phyloP scores from a whole-genome alignment of 495 filamentous ascomycete species.

The Niebla homalea region DNA sequence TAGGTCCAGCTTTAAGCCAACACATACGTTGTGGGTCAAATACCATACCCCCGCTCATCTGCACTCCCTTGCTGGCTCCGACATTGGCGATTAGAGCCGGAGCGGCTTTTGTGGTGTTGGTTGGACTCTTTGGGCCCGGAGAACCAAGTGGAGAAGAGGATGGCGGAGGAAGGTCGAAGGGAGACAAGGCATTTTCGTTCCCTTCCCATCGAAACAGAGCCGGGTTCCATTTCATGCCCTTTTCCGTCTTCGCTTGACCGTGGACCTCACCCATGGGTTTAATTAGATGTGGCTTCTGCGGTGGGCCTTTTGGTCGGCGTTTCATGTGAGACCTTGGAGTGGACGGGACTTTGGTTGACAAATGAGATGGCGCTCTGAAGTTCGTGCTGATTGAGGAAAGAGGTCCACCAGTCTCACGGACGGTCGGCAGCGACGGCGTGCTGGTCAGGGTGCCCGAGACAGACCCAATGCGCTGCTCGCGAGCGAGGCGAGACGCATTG shows the following conservation, averaged over 20 bases:
- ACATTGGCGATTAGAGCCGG: slow-evolving; percentile 92
- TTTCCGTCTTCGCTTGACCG: slow-evolving; percentile 58
- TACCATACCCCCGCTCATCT: slow-evolving; percentile 89
- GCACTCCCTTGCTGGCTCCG: slow-evolving; percentile 55
- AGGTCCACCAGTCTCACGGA: slow-evolving; percentile 35
- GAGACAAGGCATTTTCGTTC: slow-evolving; percentile 69
- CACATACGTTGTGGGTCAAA: slow-evolving; percentile 95
- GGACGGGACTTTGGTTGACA: slow-evolving; percentile 20
- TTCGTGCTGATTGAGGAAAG: slow-evolving; percentile 57
- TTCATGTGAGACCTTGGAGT: slow-evolving; percentile 33
- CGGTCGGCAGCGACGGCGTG: slow-evolving; percentile 19
- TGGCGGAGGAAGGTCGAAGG: slow-evolving; percentile 48
- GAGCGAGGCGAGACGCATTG: slow-evolving; percentile 73
- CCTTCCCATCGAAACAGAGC: slow-evolving; percentile 80
- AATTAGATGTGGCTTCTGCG: slow-evolving; percentile 56
- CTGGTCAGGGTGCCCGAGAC: slow-evolving; percentile 26
- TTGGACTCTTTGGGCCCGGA: slow-evolving; percentile 19
- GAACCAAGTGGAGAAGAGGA: slow-evolving; percentile 28
- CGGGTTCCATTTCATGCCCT: slow-evolving; percentile 94
- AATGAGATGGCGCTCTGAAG: slow-evolving; percentile 60
- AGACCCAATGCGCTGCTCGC: slow-evolving; percentile 65
- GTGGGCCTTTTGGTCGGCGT: slow-evolving; percentile 37
- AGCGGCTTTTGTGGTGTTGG: slow-evolving; percentile 49
- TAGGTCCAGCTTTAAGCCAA: slow-evolving; percentile 61
- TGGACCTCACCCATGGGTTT: slow-evolving; percentile 51